Conservation (phyloP, 495 filamentous ascomycete species). For the Acidomyces sp. region DNA sequence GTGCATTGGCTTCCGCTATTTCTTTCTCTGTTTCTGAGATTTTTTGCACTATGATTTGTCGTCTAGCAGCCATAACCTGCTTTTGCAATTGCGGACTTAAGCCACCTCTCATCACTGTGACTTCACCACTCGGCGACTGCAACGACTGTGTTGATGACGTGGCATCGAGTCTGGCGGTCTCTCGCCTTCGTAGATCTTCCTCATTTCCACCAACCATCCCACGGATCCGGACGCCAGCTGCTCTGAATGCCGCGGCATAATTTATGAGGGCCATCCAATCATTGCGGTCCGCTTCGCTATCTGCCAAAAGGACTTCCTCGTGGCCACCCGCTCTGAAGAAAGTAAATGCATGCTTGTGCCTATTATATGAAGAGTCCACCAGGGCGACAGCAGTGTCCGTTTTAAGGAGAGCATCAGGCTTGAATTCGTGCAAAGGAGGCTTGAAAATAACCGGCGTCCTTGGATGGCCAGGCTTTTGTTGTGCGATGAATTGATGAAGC, state of each 20-base stretch:
- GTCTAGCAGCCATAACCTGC: slow-evolving; percentile 68
- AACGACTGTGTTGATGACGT: slow-evolving; percentile 42
- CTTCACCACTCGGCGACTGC: slow-evolving; percentile 55
- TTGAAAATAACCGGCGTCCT: slow-evolving; percentile 70
- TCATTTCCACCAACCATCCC: slow-evolving; percentile 74
- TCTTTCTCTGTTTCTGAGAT: slow-evolving; percentile 76
- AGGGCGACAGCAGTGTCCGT: slow-evolving; percentile 85
- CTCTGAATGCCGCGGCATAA: slow-evolving; percentile 86
- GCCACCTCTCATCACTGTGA: slow-evolving; percentile 49
- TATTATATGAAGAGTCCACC: slow-evolving; percentile 74
- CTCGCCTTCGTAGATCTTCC: slow-evolving; percentile 68
- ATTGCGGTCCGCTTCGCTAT: slow-evolving; percentile 81
- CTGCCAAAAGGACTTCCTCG: slow-evolving; percentile 83
- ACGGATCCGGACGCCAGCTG: slow-evolving; percentile 80
- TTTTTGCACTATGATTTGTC: slow-evolving; percentile 67
- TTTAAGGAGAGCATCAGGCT: slow-evolving; percentile 81
- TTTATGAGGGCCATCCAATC: slow-evolving; percentile 96
- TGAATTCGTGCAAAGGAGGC: slow-evolving; percentile 80
- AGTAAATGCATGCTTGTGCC: slow-evolving; percentile 90
- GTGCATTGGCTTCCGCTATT: slow-evolving; percentile 53
- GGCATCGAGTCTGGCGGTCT: slow-evolving; percentile 54
- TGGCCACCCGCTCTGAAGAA: slow-evolving; percentile 79
- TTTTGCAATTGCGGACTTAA: slow-evolving; percentile 70
- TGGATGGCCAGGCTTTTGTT: slow-evolving; percentile 54
- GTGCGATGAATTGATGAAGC: slow-evolving; percentile 70